Conservation (phyloP, 1,284 basidiomycete species). For the Pterula multifida region DNA sequence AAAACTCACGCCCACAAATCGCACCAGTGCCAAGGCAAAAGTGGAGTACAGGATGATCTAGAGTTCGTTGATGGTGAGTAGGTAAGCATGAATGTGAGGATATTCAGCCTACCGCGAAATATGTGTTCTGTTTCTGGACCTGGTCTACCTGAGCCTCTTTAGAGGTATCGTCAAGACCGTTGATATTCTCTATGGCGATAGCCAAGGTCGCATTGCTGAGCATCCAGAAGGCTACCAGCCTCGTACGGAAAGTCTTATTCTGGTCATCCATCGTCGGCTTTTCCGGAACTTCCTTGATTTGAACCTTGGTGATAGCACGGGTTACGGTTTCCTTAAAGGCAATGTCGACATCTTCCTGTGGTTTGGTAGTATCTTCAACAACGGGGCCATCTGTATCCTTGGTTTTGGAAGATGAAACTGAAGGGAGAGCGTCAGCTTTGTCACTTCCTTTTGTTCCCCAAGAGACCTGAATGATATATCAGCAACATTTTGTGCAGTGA, state of each 20-base stretch:
- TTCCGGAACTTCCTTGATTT: slow-evolving; percentile 57
- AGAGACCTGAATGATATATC: slow-evolving; percentile 46
- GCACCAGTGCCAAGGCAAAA: slow-evolving; percentile 69
- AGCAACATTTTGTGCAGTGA: neutral
- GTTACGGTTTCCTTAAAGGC: slow-evolving; percentile 90
- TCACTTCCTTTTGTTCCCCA: slow-evolving; percentile 97
- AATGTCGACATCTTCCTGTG: slow-evolving; percentile 85
- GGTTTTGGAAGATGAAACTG: slow-evolving; percentile 74
- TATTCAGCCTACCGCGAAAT: slow-evolving; percentile 38
- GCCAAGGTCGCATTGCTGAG: slow-evolving; percentile 71
- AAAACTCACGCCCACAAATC: slow-evolving; percentile 70
- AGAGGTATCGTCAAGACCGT: slow-evolving; percentile 43
- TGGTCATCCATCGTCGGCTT: slow-evolving; percentile 85
- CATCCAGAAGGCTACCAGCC: slow-evolving; percentile 82
- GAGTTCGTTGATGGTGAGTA: neutral
- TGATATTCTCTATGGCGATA: slow-evolving; percentile 77
- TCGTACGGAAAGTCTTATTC: slow-evolving; percentile 91
- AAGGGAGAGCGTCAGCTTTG: slow-evolving; percentile 89
- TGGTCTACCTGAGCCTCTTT: slow-evolving; percentile 29
- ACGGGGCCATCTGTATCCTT: slow-evolving; percentile 68
- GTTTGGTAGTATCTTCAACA: slow-evolving; percentile 71
- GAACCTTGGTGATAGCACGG: slow-evolving; percentile 79
- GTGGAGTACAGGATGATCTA: slow-evolving; percentile 79
- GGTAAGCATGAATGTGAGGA: neutral
- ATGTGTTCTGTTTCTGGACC: slow-evolving; percentile 54